A percentile compares a stretch with the other conserved stretches of the same genome.
Evolutionary conservation across 2,329 filamentous ascomycete species (phyloP).

Genomic region (Colletotrichum ledebouriae): DNA sequence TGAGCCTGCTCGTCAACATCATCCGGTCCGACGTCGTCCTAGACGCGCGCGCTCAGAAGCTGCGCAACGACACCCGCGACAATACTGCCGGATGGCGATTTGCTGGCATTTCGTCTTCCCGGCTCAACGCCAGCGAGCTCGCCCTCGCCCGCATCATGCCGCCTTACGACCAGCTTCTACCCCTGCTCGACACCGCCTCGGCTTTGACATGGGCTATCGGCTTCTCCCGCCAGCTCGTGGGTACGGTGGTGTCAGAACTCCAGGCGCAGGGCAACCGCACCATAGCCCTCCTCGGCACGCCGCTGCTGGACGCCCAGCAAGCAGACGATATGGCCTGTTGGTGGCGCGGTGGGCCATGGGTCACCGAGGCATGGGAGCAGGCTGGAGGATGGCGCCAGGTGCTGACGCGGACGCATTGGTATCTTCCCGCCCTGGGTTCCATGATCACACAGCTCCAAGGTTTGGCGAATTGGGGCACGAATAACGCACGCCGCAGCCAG

Average conservation of each 20-base stretch:
- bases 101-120: no score
- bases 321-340: not conserved
- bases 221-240: not conserved
- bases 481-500: not conserved
- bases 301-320: not conserved
- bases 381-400: not conserved
- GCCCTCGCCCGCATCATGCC: no score
- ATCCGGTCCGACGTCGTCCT: no score
- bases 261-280: not conserved
- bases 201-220: slow-evolving; percentile 5
- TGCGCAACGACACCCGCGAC: no score
- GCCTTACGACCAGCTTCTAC: not conserved
- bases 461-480: not conserved
- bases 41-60: no score
- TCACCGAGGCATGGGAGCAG: slow-evolving; percentile 3
- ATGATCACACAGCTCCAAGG: not conserved
- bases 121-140: no score
- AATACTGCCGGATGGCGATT: no score
- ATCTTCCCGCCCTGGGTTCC: not conserved
- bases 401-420: slow-evolving; percentile 7
- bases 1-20: no score
- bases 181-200: not conserved
- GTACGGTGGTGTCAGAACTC: not conserved
- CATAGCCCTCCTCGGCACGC: not conserved
- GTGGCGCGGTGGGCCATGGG: slow-evolving; percentile 4